These are phyloP conservation scores for Nicotiana benthamiana DNA, from an alignment of 257 asterid genomes.

Conservation along the genomic window DNA sequence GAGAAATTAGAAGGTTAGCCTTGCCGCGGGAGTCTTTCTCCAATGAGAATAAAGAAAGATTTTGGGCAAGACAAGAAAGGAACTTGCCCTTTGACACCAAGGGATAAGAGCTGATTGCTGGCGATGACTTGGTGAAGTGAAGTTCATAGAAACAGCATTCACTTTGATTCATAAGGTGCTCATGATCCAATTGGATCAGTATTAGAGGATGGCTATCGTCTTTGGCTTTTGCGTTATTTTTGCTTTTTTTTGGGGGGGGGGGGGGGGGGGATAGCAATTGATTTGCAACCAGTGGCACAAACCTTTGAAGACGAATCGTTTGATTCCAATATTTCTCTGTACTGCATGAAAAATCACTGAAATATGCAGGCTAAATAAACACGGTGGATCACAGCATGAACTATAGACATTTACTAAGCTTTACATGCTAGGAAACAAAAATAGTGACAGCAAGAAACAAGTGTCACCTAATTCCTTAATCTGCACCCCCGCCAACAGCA, in stretches of 20 bases:
- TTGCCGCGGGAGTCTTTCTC: too few species aligned
- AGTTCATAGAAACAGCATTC: background rate
- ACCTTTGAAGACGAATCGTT: background rate
- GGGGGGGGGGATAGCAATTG: background rate
- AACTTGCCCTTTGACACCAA: too few species aligned
- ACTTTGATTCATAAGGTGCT: background rate
- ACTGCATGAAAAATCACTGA: background rate
- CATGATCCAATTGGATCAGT: background rate
- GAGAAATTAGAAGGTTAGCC: background rate
- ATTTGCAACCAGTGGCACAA: background rate
- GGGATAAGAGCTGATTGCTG: too few species aligned
- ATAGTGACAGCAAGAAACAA: background rate
- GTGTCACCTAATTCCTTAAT: conserved; percentile 77
- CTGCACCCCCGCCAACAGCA: conserved; percentile 75
- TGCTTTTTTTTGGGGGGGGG: background rate
- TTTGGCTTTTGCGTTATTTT: background rate
- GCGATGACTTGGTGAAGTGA: too few species aligned
- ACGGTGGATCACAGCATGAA: background rate
- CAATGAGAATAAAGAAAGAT: too few species aligned
- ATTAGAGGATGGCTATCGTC: background rate
- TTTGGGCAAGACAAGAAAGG: too few species aligned
- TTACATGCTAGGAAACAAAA: background rate
- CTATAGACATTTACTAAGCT: background rate
- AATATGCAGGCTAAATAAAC: background rate
- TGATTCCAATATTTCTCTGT: background rate